Evolutionary conservation across 2,329 filamentous ascomycete species (phyloP), one percentile per base, ranked within the genome.

Genomic region (Penicillium glabrum): DNA sequence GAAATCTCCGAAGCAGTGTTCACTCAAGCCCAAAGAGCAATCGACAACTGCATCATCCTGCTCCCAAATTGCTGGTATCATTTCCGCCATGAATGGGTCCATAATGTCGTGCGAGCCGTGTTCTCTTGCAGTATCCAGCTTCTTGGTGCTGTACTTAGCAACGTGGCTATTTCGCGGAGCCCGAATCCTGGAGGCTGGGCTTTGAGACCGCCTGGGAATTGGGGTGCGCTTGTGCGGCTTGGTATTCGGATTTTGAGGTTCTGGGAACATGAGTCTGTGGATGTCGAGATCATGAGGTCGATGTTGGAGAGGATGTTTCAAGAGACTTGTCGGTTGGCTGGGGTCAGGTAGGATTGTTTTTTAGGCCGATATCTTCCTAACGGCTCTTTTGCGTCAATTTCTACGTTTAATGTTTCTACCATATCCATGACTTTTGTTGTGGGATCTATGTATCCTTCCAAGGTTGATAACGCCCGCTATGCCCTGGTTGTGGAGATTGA

Each of bases 61-160:
- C 63, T 67, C 4, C 61, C 63, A 26, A 56, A 54, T 23, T 60
- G 59, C 24, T 67, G 56, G 57, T 64, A 64, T 23, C 54, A 63
- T 10, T 63, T 64, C 29, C 64, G 63, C 33, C 63, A 67, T 23
- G 60, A 64, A 49, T 67, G 63, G 63, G 57, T 66, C 23, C 64
- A 62, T 59, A 64, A 61, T 35, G 45, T 63, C 24, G 49, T 66
- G 33, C 60, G 62, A 3, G 51, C 45, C 8, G 61, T 57, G 6
- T 67, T 67, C 37, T 51, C 58, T 16, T 60, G 57, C 24, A 56
- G 63, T 9, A 57, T 67, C 13, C 63, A 66, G 19, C 60, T 67
- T 26, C 53, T 65, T 6, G 63, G 47, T 1, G 61, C 59, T 11
- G 58, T 63, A 3, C 51, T 67, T 10, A 61, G 61, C 33, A 56